These are phyloP conservation scores for Fusarium newnesense DNA, from an alignment of 2,329 filamentous ascomycete genomes.

Conservation along the genomic window DNA sequence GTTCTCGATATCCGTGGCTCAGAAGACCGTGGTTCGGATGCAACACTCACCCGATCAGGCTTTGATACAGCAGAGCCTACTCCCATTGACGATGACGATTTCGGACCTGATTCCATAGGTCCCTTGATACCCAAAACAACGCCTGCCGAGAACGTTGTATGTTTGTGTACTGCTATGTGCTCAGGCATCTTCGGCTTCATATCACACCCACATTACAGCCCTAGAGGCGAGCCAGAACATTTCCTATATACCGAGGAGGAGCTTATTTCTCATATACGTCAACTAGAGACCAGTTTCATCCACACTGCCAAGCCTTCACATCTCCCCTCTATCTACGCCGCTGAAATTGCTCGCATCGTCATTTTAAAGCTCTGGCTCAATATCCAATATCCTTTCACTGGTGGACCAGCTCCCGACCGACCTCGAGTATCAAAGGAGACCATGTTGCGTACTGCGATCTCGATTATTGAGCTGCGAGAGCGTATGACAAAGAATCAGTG, in stretches of 20 bases:
- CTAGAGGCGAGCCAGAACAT: constrained; percentile 28
- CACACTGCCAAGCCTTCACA: constrained; percentile 48
- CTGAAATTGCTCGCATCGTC: constrained; percentile 53
- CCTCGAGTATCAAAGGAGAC: constrained; percentile 52
- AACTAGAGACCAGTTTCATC: constrained; percentile 54
- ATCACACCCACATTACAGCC: constrained; percentile 47
- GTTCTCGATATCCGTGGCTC: constrained; percentile 67
- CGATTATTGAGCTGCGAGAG: constrained; percentile 56
- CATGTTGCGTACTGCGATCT: constrained; percentile 59
- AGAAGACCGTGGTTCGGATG: constrained; percentile 62
- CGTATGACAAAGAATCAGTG: constrained; percentile 47
- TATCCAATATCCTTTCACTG: constrained; percentile 57
- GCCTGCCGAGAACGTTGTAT: constrained; percentile 55
- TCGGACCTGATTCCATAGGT: constrained; percentile 52
- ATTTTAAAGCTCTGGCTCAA: constrained; percentile 60
- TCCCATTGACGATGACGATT: constrained; percentile 65
- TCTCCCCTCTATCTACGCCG: constrained; percentile 51
- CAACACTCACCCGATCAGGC: constrained; percentile 53
- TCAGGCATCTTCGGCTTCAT: constrained; percentile 54
- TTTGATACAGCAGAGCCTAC: constrained; percentile 61
- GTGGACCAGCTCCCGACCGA: constrained; percentile 42
- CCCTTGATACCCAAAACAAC: constrained; percentile 50
- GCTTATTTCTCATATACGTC: constrained; percentile 52
- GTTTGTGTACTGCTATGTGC: constrained; percentile 52
- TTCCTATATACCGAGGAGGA: constrained; percentile 51